A percentile compares a stretch with the other conserved stretches of the same genome.
Conservation (phyloP, 2,329 filamentous ascomycete genomes). For the Cytospora paraplurivora region DNA sequence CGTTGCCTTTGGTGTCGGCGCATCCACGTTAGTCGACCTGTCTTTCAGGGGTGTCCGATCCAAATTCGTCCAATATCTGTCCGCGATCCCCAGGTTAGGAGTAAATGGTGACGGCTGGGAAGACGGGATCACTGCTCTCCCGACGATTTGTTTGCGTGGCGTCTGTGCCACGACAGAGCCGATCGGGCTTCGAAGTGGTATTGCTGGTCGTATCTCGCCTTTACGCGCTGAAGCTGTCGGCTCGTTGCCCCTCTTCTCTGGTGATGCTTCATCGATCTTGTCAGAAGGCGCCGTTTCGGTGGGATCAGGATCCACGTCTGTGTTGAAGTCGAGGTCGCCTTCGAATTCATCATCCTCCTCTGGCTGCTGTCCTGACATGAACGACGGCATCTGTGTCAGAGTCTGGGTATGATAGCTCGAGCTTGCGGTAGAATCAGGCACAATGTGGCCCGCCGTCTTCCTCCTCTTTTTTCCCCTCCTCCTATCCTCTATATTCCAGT, state of each 20-base stretch:
- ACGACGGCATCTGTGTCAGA: slow-evolving; percentile 39
- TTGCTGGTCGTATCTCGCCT: background rate
- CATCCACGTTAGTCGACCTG: slow-evolving; percentile 38
- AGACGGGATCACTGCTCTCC: slow-evolving; percentile 45
- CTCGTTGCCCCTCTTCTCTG: slow-evolving; percentile 19
- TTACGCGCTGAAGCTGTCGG: background rate
- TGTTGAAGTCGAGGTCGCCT: slow-evolving; percentile 14
- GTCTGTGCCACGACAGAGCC: slow-evolving; percentile 47
- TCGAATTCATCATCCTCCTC: slow-evolving; percentile 30
- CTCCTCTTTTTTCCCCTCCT: slow-evolving; percentile 30
- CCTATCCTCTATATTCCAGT: background rate
- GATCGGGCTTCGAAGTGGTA: slow-evolving; percentile 16
- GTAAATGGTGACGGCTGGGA: slow-evolving; percentile 48
- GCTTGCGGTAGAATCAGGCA: slow-evolving; percentile 27
- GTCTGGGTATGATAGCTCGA: slow-evolving; percentile 40
- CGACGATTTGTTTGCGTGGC: slow-evolving; percentile 29
- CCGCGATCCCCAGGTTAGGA: slow-evolving; percentile 39
- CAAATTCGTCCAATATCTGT: slow-evolving; percentile 41
- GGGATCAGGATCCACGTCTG: background rate
- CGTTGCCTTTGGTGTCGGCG: slow-evolving; percentile 29
- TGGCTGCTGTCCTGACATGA: slow-evolving; percentile 19
- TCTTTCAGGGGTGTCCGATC: slow-evolving; percentile 44
- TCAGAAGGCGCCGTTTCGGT: too few relatives aligned
- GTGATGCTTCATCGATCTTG: background rate
- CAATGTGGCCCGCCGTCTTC: slow-evolving; percentile 35